Conservation (phyloP, 345 rosid species). For the Rubroshorea leprosula region DNA sequence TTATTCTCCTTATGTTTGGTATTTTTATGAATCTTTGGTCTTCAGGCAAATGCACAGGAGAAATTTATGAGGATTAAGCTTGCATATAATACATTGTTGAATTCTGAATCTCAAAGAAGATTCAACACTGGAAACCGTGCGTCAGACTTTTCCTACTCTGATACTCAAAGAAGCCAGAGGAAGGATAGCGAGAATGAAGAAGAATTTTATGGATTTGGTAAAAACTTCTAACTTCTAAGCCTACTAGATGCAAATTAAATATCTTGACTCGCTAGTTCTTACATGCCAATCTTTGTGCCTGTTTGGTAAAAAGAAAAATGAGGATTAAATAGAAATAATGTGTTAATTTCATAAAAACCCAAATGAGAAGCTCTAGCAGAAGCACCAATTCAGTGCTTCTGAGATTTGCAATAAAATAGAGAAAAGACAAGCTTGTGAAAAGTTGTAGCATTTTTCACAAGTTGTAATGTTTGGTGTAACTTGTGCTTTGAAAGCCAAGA, state of each 20-base stretch:
- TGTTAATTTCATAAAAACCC: too few relatives aligned
- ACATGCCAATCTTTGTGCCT: too few relatives aligned
- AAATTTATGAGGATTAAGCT: constrained; percentile 42
- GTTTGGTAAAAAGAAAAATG: too few relatives aligned
- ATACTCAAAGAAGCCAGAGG: constrained; percentile 36
- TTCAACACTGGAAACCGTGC: constrained; percentile 38
- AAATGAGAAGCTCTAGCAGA: too few relatives aligned
- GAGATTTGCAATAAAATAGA: too few relatives aligned
- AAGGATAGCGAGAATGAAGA: constrained; percentile 44
- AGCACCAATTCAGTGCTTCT: too few relatives aligned
- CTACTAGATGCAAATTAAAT: neutral
- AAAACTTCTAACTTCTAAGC: constrained; percentile 10
- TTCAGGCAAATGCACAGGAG: constrained; percentile 73
- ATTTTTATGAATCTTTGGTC: constrained; percentile 17
- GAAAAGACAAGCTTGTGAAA: too few relatives aligned
- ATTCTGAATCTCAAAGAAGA: constrained; percentile 58
- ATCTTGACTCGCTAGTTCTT: neutral
- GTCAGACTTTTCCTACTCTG: constrained; percentile 57
- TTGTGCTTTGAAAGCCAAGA: too few relatives aligned
- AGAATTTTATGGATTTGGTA: constrained; percentile 94
- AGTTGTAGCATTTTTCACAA: too few relatives aligned
- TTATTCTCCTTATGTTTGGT: neutral
- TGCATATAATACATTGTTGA: constrained; percentile 55
- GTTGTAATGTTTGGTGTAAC: too few relatives aligned
- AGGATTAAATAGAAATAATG: too few relatives aligned